A percentile compares a stretch with the other conserved stretches of the same genome.
These are phyloP conservation scores for Sonneratia caseolaris DNA, from an alignment of 345 rosid genomes.

Conservation along the genomic window DNA sequence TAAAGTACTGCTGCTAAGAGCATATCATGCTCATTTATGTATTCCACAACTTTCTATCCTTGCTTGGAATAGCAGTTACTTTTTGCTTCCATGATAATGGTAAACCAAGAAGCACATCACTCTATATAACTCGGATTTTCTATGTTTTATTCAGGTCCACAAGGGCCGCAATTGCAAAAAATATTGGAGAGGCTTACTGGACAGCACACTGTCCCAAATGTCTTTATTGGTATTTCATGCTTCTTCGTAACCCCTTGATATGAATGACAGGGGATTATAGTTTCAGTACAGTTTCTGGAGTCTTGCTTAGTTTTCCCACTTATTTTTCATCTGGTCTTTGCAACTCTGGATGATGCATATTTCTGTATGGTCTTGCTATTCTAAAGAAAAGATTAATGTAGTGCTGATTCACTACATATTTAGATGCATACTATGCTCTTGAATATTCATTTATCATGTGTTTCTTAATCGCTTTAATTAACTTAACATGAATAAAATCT, in stretches of 20 bases:
- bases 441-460: neutral
- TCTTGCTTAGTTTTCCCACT: neutral
- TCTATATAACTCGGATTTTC: neutral
- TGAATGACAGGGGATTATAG: neutral
- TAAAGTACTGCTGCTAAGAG: neutral
- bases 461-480: neutral
- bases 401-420: neutral
- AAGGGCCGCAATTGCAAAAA: constrained; percentile 84
- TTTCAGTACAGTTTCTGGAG: neutral
- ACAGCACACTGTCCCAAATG: constrained; percentile 91
- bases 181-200: constrained; percentile 80
- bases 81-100: neutral
- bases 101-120: neutral
- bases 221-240: constrained; percentile 60
- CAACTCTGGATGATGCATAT: neutral
- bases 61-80: neutral
- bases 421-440: neutral
- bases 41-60: neutral
- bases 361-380: neutral
- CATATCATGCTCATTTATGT: neutral
- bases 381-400: neutral
- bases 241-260: neutral
- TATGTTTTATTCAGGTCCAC: constrained; percentile 42
- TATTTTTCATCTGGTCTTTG: neutral
- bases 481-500: neutral